Evolutionary conservation across 2,329 filamentous ascomycete species (phyloP), one percentile per base, ranked within the genome.

Genomic region (Orbilia blumenaviensis): DNA sequence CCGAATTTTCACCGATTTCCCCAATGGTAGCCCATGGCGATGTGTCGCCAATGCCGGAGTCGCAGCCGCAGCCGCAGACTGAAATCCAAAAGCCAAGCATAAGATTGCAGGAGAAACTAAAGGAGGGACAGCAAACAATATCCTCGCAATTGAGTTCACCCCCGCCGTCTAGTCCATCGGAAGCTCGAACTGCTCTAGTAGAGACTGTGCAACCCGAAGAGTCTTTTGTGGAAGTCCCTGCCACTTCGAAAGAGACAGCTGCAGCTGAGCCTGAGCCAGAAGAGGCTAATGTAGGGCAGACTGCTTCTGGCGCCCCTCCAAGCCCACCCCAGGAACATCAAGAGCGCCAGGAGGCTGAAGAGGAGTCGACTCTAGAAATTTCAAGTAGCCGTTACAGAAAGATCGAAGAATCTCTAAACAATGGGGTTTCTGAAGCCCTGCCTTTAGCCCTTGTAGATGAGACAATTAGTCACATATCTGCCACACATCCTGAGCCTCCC

Each of bases 131-230:
- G 12, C 72, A 69, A 7, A 69, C 66, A 16, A 38, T 48, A 14
- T 76, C 72, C 5, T 76, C 72, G 12, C 72, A 76, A 25, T 38
- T 76, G 7, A 76, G 72, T 27, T 76, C 72, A 5, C 72, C 72
- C 21, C 72, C 72, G 7, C 72, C 64, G 23, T 76, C 72, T 54
- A 76, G 72, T 41, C 72, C 72, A 21, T 27, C 64, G 4, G 64
- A 38, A n/a, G 29, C 36, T 21, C 36, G 32, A 21, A 36, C 41
- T 36, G n/a, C 64, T 23, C 23, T 29, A 1, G 16, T 23, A 3
- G 21, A 16, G 10, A 61, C 16, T 29, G 23, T 25, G 23, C 42
- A 62, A 14, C 38, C 18, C 14, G 29, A 41, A 18, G 72, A 76
- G 25, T n/a, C 48, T n/a, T 48, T 64, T 7, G 72, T 69, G 1